These are phyloP conservation scores for Aureobasidium pullulans DNA, from an alignment of 2,329 filamentous ascomycete species.

Conservation along the genomic window DNA sequence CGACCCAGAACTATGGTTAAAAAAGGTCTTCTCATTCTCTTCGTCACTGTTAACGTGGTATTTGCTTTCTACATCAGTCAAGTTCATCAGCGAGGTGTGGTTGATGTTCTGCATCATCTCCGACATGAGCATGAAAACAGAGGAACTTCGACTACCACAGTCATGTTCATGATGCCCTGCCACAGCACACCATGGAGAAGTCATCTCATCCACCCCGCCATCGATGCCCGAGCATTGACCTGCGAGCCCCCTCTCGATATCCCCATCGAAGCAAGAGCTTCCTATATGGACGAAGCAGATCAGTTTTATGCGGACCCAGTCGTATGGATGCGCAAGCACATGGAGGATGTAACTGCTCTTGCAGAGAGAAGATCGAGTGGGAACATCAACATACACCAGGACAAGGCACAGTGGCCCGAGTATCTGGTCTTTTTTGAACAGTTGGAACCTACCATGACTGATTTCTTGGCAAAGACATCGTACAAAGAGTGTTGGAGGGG, in stretches of 20 bases:
- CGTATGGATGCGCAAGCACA: conserved; percentile 35
- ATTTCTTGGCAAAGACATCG: conserved; percentile 35
- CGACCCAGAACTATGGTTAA: conserved; percentile 30
- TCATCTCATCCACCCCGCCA: conserved; percentile 66
- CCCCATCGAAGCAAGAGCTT: conserved; percentile 51
- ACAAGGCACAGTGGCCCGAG: conserved; percentile 34
- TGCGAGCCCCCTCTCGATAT: conserved; percentile 83
- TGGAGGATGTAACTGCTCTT: conserved; percentile 23
- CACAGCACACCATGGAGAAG: conserved; percentile 94
- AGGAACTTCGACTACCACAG: conserved; percentile 35
- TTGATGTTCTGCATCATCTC: conserved; percentile 67
- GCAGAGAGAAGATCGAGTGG: background rate
- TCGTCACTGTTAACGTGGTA: conserved; percentile 59
- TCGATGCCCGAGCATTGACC: conserved; percentile 75
- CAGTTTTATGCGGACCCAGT: conserved; percentile 67
- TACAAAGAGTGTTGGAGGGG: conserved; percentile 54
- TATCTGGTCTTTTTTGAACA: conserved; percentile 50
- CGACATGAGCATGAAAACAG: conserved; percentile 62
- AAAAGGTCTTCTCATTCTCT: conserved; percentile 42
- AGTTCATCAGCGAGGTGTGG: conserved; percentile 72
- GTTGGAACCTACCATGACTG: conserved; percentile 43
- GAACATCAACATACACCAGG: conserved; percentile 14
- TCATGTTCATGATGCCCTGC: conserved; percentile 87
- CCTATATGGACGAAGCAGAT: conserved; percentile 84
- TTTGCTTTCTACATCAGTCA: conserved; percentile 68